Evolutionary conservation across 306 rosid genomes (phyloP).

Genomic region (Cucurbita pepo): DNA sequence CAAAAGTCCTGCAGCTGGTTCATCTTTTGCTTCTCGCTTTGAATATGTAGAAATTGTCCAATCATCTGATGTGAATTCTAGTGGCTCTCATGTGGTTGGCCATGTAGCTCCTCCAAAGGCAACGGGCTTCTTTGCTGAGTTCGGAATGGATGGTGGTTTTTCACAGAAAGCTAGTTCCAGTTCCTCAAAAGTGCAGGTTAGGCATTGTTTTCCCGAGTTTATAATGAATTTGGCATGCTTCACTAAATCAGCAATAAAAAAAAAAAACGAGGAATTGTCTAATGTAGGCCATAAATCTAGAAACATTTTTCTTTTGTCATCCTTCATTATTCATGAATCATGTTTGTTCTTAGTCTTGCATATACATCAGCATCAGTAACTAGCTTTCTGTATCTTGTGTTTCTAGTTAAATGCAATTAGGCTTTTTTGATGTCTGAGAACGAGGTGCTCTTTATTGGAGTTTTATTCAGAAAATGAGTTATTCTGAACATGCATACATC

Average conservation of each 20-base stretch:
- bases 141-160: slow-evolving; percentile 73
- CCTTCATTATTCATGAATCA: neutral
- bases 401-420: neutral
- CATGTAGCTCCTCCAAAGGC: slow-evolving; percentile 83
- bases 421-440: neutral
- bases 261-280: slow-evolving; percentile 18
- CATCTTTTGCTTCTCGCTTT: slow-evolving; percentile 71
- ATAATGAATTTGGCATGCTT: slow-evolving; percentile 4
- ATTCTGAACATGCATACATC: neutral
- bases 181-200: slow-evolving; percentile 46
- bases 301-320: neutral
- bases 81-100: slow-evolving; percentile 32
- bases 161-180: slow-evolving; percentile 36
- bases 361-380: neutral
- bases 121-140: slow-evolving; percentile 80
- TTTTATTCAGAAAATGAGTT: neutral
- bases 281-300: neutral
- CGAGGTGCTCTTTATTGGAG: neutral
- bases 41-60: slow-evolving; percentile 85
- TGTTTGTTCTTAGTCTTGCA: neutral
- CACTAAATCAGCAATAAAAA: neutral
- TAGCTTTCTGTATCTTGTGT: neutral
- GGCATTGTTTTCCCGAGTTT: neutral
- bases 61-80: slow-evolving; percentile 47
- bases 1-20: slow-evolving; percentile 28